These are phyloP conservation scores for Sarocladium oryzae DNA, from an alignment of 2,329 filamentous ascomycete species.

Conservation along the genomic window DNA sequence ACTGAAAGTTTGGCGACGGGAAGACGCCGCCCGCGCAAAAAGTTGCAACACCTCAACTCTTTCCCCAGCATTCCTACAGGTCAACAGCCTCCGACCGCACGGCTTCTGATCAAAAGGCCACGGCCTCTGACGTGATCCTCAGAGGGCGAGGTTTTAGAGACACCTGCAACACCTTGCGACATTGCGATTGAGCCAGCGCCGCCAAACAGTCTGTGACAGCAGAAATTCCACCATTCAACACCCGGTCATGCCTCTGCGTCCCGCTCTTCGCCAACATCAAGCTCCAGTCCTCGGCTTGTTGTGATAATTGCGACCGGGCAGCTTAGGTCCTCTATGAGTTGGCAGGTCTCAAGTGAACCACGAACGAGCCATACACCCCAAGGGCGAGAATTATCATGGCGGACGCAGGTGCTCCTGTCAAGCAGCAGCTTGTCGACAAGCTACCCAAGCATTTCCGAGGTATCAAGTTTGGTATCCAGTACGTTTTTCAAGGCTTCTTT, in stretches of 20 bases:
- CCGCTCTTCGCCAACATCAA: constrained; percentile 4
- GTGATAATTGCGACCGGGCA: neutral
- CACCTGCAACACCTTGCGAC: too few relatives aligned
- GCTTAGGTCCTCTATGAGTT: neutral
- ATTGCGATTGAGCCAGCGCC: neutral
- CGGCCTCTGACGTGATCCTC: neutral
- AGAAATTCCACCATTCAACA: neutral
- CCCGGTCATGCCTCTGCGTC: constrained; percentile 3
- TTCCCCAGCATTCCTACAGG: neutral
- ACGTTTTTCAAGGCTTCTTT: constrained; percentile 23
- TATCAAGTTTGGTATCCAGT: constrained; percentile 88
- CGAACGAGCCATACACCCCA: neutral
- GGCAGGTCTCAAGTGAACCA: neutral
- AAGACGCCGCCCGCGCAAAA: constrained; percentile 2
- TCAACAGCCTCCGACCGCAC: neutral
- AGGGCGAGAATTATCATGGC: neutral
- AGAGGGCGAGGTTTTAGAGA: neutral
- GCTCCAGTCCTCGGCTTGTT: constrained; percentile 7
- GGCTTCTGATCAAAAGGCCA: neutral
- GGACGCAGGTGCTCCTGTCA: constrained; percentile 26
- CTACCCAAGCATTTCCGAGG: constrained; percentile 85
- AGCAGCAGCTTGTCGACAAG: constrained; percentile 81
- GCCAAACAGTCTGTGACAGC: neutral
- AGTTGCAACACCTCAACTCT: constrained; percentile 1
- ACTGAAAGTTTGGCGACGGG: constrained; percentile 7